Evolutionary conservation across 768 basidiomycete species (phyloP), one percentile per base, ranked within the genome.

Genomic region (Russula dissimulans): DNA sequence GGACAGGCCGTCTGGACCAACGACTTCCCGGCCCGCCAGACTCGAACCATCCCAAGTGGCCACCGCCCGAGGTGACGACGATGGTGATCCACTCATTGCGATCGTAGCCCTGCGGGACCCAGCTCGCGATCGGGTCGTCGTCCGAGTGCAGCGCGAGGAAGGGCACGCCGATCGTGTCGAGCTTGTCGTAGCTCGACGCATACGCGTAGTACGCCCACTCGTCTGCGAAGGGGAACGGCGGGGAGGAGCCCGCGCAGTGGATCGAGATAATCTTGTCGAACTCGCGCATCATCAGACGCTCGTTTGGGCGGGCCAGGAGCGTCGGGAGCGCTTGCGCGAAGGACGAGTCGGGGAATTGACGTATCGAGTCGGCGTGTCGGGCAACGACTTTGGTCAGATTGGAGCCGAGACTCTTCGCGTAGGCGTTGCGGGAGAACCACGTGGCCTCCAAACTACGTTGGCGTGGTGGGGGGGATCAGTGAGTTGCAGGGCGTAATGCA

Each of bases 11-110:
- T 15, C 77, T 81, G 49, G 87, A 77, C 91, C 90, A 93, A 47
- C 89, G 74, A 41, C 72, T 69, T 10, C 71, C 71, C 2, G 62
- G 39, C 8, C 61, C 65, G 17, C 66, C 56, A 6, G 67, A 71
- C 72, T 88, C 82, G 67, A 91, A 93, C 91, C 91, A 95, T 36
- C 91, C 91, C 15, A 95, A 76, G 73, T 95, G 91, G 0, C 91
- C 91, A 1, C 91, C 91, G n/a, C 76, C 73, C 38, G 75, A 71
- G 0, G 91, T 92, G 49, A 86, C 68, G n/a, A 76, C 83, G 74
- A 87, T 83, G 2, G 81, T 77, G 17, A 86, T 78, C 68, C 79
- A 78, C 55, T 67, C 46, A 63, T 81, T 83, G 26, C 75, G 77
- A 59, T 76, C 77, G 5, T 76, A 76, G 57, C 82, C 77, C 69